Conservation (phyloP, 2,329 filamentous ascomycete species). For the Penicillium concentricum region DNA sequence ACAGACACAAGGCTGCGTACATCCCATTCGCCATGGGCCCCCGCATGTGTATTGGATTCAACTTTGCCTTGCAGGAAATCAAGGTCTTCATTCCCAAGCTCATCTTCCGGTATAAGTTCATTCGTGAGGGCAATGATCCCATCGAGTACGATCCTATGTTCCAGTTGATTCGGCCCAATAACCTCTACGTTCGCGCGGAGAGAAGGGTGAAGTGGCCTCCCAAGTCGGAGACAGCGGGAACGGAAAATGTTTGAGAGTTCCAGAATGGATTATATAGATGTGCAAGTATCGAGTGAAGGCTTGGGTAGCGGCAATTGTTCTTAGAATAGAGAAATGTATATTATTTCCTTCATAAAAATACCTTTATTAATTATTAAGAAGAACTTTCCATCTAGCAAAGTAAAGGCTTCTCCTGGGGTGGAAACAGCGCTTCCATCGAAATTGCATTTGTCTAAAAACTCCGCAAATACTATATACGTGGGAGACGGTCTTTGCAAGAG, state of each 20-base stretch:
- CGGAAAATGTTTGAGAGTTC: not conserved
- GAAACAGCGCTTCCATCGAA: too few species aligned
- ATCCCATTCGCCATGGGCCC: slow-evolving; percentile 59
- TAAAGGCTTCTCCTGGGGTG: too few species aligned
- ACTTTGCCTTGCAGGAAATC: slow-evolving; percentile 62
- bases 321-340: not conserved
- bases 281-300: not conserved
- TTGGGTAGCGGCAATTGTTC: not conserved
- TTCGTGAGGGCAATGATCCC: slow-evolving; percentile 49
- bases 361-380: too few species aligned
- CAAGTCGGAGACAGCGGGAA: not conserved
- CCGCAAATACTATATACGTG: too few species aligned
- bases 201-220: slow-evolving; percentile 17
- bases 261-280: not conserved
- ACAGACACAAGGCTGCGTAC: slow-evolving; percentile 53
- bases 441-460: not conserved
- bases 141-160: slow-evolving; percentile 43
- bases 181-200: slow-evolving; percentile 26
- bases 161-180: slow-evolving; percentile 28
- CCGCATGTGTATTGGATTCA: slow-evolving; percentile 63
- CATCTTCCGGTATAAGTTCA: slow-evolving; percentile 59
- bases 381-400: not conserved
- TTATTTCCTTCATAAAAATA: not conserved
- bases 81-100: slow-evolving; percentile 58
- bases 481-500: not conserved